Evolutionary conservation across 2,329 filamentous ascomycete genomes (phyloP).

Genomic region (Fusarium redolens): DNA sequence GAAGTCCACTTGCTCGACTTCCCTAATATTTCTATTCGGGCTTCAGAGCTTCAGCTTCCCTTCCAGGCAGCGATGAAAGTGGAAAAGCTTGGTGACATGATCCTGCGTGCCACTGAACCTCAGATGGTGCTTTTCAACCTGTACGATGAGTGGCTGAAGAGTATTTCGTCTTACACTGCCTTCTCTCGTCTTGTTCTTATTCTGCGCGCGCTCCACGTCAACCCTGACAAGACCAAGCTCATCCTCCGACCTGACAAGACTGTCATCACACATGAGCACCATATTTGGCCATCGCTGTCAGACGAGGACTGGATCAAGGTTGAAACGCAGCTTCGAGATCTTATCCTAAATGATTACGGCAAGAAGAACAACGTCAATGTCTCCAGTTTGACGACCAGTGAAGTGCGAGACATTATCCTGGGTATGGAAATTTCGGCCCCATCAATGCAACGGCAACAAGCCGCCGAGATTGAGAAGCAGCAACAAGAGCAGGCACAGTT

Average conservation of each 20-base stretch:
- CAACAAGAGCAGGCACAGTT: constrained; percentile 96
- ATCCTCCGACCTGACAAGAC: constrained; percentile 96
- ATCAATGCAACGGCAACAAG: constrained; percentile 97
- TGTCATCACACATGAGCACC: constrained; percentile 97
- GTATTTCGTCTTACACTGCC: constrained; percentile 96
- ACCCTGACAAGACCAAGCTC: constrained; percentile 98
- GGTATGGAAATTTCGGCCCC: constrained; percentile 99
- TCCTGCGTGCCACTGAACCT: constrained; percentile 95
- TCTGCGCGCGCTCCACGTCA: constrained; percentile 93
- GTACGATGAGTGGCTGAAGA: constrained; percentile 99
- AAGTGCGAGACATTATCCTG: constrained; percentile 97
- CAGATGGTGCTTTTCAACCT: constrained; percentile 99
- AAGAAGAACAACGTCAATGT: constrained; percentile 99
- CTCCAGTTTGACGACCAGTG: constrained; percentile 93
- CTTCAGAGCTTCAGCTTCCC: constrained; percentile 94
- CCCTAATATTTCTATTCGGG: constrained; percentile 98
- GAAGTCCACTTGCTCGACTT: constrained; percentile 98
- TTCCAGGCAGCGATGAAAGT: constrained; percentile 99
- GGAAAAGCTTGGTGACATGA: constrained; percentile 99
- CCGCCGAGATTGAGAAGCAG: constrained; percentile 98
- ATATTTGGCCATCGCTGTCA: constrained; percentile 95
- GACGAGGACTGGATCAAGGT: constrained; percentile 99
- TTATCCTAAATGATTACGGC: constrained; percentile 98
- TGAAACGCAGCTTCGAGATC: constrained; percentile 93
- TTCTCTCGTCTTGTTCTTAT: constrained; percentile 97